Base-by-base conservation (phyloP, 176 grass and related monocot genomes). In the Pontederia paniculata region DNA sequence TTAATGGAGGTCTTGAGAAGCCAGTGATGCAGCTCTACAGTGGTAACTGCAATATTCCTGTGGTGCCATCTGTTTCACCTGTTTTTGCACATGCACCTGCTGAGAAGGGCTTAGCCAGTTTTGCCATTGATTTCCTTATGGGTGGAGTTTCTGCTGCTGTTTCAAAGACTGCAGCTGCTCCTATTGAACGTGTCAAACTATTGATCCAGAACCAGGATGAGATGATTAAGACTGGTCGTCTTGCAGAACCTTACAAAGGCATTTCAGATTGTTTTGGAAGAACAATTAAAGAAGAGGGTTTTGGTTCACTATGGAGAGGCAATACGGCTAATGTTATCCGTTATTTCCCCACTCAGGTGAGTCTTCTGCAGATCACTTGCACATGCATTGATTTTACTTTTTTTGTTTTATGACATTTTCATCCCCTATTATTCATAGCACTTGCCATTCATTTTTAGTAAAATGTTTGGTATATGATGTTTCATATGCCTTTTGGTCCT, bases 131-230 rank as follows among this genome's bases (percentile, higher is more conserved):
- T 41, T 52, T 65, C 22, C 62, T 65, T 20, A 52, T 65, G 62
- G 62, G 48, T 50, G 62, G 62, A 17, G 62, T 65, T n/a, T 65
- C 62, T 51, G 62, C 62, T 52, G 62, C 62, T 7, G 62, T 65
- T 17, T 65, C 48, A 22, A 52, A 65, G 45, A 65, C 62, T 51
- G 62, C 62, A 28, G 62, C 62, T 52, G 47, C 62, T 52, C 62
- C 62, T 31, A 65, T 65, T 65, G 47, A 65, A 51, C 62, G 62
- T 51, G 62, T 52, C 13, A 65, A 65, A 14, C 23, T 65, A 49
- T 47, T 65, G 8, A 52, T 65, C 21, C 62, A 52, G 62, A 65
- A 65, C 22, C 62, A 65, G 62, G 62, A 65, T 65, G 62, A 65
- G 21, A 65, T 65, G 62, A 65, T 65, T 15, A 65, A 65, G 62